Evolutionary conservation across 345 rosid species (phyloP).

Genomic region (Boechera divaricarpa): DNA sequence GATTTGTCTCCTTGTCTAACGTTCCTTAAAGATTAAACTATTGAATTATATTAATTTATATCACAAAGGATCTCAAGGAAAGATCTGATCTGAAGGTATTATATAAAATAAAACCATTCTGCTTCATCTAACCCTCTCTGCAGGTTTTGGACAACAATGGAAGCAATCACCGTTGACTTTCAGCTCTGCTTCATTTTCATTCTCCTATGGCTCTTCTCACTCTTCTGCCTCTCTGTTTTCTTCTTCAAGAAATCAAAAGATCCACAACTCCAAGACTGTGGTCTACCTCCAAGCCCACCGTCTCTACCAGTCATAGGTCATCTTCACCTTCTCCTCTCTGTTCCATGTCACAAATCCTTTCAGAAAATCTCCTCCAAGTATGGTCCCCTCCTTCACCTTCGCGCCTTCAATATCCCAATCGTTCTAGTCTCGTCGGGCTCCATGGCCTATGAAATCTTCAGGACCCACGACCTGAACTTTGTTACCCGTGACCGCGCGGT

Average conservation of each 20-base stretch:
- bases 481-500: conserved; percentile 23
- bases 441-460: conserved; percentile 47
- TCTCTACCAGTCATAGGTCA: conserved; percentile 55
- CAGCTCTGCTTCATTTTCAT: conserved; percentile 37
- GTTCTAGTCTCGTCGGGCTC: conserved; percentile 54
- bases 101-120: conserved; percentile 1
- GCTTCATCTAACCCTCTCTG: conserved; percentile 27
- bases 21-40: conserved; percentile 20
- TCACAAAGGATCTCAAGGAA: conserved; percentile 6
- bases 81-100: conserved; percentile 17
- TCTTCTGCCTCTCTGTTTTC: conserved; percentile 34
- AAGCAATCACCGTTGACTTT: conserved; percentile 40
- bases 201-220: conserved; percentile 26
- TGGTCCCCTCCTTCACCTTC: conserved; percentile 53
- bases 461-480: conserved; percentile 41
- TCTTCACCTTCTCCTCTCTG: conserved; percentile 48
- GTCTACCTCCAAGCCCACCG: conserved; percentile 56
- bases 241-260: conserved; percentile 39
- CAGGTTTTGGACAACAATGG: conserved; percentile 39
- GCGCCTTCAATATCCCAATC: conserved; percentile 34
- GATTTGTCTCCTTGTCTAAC: conserved; percentile 11
- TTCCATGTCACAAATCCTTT: conserved; percentile 42
- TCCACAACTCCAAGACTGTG: conserved; percentile 12
- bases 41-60: background rate
- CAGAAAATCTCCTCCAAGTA: conserved; percentile 42